These are phyloP conservation scores for Mortierella sp. DNA, from an alignment of 371 early-diverging fungal species.

Conservation along the genomic window DNA sequence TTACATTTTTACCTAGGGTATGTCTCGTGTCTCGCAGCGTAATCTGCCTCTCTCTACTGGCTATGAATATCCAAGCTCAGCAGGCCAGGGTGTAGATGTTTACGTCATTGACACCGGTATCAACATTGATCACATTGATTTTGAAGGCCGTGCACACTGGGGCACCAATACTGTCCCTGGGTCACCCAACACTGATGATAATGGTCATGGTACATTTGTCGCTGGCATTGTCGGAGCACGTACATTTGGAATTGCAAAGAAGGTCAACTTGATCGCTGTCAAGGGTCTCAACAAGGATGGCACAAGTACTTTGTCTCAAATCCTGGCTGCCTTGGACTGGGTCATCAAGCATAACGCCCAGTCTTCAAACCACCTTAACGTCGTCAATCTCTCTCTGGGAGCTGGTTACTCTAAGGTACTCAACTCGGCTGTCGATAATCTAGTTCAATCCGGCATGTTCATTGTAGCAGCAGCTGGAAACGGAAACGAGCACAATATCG, in stretches of 20 bases:
- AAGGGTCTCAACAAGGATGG: constrained; percentile 65
- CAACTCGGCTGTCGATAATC: constrained; percentile 61
- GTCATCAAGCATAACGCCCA: constrained; percentile 49
- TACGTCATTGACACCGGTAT: constrained; percentile 90
- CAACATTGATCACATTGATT: constrained; percentile 77
- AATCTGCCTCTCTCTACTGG: constrained; percentile 29
- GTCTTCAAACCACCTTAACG: constrained; percentile 40
- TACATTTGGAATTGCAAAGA: constrained; percentile 79
- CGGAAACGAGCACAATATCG: constrained; percentile 61
- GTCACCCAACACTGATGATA: constrained; percentile 63
- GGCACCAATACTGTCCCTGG: constrained; percentile 69
- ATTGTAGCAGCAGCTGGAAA: constrained; percentile 80
- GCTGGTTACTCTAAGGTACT: constrained; percentile 62
- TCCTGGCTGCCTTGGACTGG: constrained; percentile 60
- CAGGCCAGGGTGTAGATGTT: constrained; percentile 76
- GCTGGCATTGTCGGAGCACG: constrained; percentile 73
- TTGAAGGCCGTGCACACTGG: constrained; percentile 78
- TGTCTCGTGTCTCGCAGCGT: constrained; percentile 69
- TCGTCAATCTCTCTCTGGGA: constrained; percentile 57
- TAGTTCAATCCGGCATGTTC: constrained; percentile 63
- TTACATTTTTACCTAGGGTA: constrained; percentile 58
- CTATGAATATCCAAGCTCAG: constrained; percentile 58
- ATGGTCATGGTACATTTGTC: constrained; percentile 77
- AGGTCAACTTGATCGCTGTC: constrained; percentile 75
- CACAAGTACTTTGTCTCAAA: constrained; percentile 47